Evolutionary conservation across 495 filamentous ascomycete genomes (phyloP).

Genomic region (Xylaria venustula): DNA sequence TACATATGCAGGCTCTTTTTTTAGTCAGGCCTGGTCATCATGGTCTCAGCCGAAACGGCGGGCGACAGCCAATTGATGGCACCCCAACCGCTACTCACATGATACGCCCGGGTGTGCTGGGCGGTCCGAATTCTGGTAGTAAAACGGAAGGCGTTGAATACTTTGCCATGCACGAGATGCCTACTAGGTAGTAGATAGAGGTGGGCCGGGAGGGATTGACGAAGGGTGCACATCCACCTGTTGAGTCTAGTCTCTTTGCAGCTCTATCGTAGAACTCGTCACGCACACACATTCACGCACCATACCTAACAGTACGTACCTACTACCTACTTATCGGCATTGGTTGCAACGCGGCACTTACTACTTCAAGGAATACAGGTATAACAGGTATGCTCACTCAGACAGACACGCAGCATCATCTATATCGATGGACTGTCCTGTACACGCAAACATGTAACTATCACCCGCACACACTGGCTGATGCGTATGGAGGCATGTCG

Average conservation of each 20-base stretch:
- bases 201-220: not conserved
- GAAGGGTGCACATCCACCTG: not conserved
- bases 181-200: no score
- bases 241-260: not conserved
- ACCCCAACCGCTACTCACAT: not conserved
- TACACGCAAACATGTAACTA: no score
- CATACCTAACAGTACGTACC: no score
- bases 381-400: no score
- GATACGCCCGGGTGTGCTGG: constrained; percentile 4
- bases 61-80: not conserved
- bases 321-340: constrained; percentile 1
- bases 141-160: not conserved
- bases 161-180: not conserved
- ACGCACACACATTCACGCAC: not conserved
- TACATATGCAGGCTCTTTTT: constrained; percentile 13
- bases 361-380: not conserved
- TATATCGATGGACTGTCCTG: no score
- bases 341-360: constrained; percentile 9
- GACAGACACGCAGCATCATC: not conserved
- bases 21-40: constrained; percentile 8
- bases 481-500: not conserved
- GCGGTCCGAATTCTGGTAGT: constrained; percentile 5
- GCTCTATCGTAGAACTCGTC: not conserved
- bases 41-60: constrained; percentile 5
- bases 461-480: not conserved